A percentile compares a stretch with the other conserved stretches of the same genome.
phyloP scores from a whole-genome alignment of 177 flowering plant species.

The Vitis hybrid region DNA sequence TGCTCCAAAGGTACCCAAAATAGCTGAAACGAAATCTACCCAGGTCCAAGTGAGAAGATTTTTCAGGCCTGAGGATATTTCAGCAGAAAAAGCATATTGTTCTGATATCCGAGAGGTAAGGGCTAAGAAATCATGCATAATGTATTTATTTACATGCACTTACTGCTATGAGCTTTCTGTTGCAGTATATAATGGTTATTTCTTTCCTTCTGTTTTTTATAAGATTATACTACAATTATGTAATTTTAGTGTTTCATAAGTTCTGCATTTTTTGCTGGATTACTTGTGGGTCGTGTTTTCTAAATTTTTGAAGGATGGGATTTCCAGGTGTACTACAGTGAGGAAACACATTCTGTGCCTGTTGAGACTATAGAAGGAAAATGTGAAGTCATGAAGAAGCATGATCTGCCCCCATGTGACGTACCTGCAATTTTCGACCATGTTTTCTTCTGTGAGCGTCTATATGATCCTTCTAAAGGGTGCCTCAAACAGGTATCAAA shows the following conservation, averaged over 20 bases:
- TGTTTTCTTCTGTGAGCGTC: constrained; percentile 75
- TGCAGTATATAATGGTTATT: too few relatives aligned
- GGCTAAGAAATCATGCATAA: background rate
- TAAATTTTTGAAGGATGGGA: constrained; percentile 2
- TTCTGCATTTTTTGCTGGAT: background rate
- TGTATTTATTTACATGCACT: background rate
- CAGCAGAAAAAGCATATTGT: constrained; percentile 74
- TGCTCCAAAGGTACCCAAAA: constrained; percentile 29
- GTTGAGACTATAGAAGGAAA: constrained; percentile 65
- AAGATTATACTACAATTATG: background rate
- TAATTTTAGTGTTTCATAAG: background rate
- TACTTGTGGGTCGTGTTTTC: background rate
- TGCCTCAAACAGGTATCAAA: constrained; percentile 86
- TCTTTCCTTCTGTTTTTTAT: too few relatives aligned
- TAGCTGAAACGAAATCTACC: constrained; percentile 31
- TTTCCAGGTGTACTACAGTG: constrained; percentile 82
- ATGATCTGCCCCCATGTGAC: constrained; percentile 48
- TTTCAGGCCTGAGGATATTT: constrained; percentile 90
- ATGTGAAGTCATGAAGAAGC: constrained; percentile 76
- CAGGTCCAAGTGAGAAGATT: constrained; percentile 72
- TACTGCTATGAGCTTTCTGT: background rate
- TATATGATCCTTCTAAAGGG: constrained; percentile 78
- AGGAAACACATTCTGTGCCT: constrained; percentile 42
- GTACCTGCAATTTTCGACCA: constrained; percentile 59
- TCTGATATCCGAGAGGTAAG: constrained; percentile 88